Conservation (phyloP, 208 protist genomes). For the Acanthamoeba lenticulata region DNA sequence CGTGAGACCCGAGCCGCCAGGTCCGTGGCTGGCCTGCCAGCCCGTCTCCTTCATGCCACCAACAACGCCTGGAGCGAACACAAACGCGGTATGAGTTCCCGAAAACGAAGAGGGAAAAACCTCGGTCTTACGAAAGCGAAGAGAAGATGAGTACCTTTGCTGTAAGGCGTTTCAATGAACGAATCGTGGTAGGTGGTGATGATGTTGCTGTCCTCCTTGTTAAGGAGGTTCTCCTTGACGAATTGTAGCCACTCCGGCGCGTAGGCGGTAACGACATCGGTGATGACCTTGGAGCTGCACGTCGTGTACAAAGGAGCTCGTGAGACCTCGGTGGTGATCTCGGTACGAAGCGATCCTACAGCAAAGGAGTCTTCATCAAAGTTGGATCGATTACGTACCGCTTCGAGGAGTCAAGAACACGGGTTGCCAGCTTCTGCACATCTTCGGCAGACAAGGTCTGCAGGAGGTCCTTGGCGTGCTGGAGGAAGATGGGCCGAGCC, state of each 20-base stretch:
- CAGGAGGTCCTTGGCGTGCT: constrained; percentile 5
- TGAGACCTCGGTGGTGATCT: too few species aligned
- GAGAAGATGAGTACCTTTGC: too few species aligned
- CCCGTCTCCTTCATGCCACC: constrained; percentile 62
- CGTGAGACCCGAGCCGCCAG: constrained; percentile 20
- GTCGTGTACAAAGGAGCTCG: too few species aligned
- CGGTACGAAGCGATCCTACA: too few species aligned
- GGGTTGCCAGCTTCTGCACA: neutral
- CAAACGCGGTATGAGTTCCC: too few species aligned
- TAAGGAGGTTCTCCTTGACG: neutral
- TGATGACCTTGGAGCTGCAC: constrained; percentile 14
- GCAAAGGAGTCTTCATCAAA: too few species aligned
- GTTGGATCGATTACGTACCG: too few species aligned
- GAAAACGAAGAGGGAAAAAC: too few species aligned
- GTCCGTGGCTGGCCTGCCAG: constrained; percentile 63
- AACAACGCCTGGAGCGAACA: neutral
- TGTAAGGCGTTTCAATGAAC: neutral
- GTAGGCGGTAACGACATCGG: constrained; percentile 26
- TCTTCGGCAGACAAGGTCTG: neutral
- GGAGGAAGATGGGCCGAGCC: constrained; percentile 5
- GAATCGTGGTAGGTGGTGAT: neutral
- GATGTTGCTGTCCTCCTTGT: neutral
- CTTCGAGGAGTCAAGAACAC: constrained; percentile 37
- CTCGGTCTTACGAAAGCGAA: too few species aligned
- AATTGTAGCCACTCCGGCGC: constrained; percentile 5